Evolutionary conservation across 2,329 filamentous ascomycete genomes (phyloP).

Genomic region (Fusarium tanahbumbuense): DNA sequence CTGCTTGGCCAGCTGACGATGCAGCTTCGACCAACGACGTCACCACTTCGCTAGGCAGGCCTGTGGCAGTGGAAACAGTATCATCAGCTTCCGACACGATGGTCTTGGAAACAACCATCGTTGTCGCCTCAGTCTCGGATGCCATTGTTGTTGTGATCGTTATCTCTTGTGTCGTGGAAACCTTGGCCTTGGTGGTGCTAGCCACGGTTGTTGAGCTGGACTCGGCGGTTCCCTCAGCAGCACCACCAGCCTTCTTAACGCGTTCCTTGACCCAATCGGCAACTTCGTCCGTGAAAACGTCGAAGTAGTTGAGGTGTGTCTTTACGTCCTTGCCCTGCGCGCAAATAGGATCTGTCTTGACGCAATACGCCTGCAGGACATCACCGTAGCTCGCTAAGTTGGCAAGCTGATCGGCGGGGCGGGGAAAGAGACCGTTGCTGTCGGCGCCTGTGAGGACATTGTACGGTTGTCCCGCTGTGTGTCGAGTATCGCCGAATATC

Average conservation of each 20-base stretch:
- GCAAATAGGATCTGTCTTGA: conserved; percentile 20
- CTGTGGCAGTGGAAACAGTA: neutral
- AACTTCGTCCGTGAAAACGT: conserved; percentile 10
- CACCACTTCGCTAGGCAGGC: neutral
- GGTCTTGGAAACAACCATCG: neutral
- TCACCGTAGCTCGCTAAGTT: conserved; percentile 17
- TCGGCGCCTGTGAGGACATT: conserved; percentile 8
- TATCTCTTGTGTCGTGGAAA: neutral
- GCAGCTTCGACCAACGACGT: conserved; percentile 3
- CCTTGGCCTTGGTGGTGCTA: conserved; percentile 5
- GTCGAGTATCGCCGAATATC: conserved; percentile 22
- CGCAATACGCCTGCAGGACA: conserved; percentile 9
- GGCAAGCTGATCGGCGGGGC: conserved; percentile 10
- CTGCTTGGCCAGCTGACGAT: conserved; percentile 2
- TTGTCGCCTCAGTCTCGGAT: neutral
- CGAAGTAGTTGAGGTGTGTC: conserved; percentile 24
- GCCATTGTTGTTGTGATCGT: neutral
- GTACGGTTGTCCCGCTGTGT: conserved; percentile 12
- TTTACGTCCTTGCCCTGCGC: neutral
- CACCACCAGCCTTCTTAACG: conserved; percentile 3
- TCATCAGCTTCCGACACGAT: neutral
- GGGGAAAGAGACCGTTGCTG: conserved; percentile 14
- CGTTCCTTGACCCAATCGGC: conserved; percentile 15
- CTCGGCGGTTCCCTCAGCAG: neutral
- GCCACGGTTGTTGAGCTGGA: neutral